phyloP scores from a whole-genome alignment of 306 rosid species.

The Adenanthera pavonina region DNA sequence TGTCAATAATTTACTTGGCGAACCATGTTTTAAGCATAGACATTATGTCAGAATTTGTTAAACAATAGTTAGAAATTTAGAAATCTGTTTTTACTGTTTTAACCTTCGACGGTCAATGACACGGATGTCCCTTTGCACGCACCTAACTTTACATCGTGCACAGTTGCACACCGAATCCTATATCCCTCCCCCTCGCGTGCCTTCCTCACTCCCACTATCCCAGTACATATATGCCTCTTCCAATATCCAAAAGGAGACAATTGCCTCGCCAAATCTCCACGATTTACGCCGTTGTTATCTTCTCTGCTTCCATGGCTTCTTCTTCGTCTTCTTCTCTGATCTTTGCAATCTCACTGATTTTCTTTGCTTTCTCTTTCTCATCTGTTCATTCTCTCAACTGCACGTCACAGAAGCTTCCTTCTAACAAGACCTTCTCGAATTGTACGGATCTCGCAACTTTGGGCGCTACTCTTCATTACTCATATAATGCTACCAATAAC shows the following conservation, averaged over 20 bases:
- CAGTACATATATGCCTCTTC: background rate
- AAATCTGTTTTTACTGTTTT: background rate
- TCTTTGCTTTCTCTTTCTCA: slow-evolving; percentile 36
- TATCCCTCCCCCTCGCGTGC: background rate
- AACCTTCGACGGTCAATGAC: background rate
- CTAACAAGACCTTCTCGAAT: slow-evolving; percentile 45
- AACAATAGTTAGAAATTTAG: background rate
- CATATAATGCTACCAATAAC: slow-evolving; percentile 58
- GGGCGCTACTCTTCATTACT: slow-evolving; percentile 59
- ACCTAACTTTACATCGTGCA: background rate
- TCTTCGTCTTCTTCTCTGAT: background rate
- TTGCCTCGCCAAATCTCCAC: background rate
- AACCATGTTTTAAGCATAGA: too few relatives aligned
- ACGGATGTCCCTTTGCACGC: background rate
- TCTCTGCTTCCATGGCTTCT: slow-evolving; percentile 41
- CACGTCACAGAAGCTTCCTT: slow-evolving; percentile 46
- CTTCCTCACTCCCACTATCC: background rate
- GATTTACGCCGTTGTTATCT: background rate
- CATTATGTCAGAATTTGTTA: too few relatives aligned
- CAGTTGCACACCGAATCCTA: background rate
- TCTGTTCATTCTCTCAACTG: slow-evolving; percentile 51
- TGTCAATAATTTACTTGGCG: too few relatives aligned
- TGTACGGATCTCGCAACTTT: slow-evolving; percentile 65
- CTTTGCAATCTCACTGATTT: slow-evolving; percentile 21
- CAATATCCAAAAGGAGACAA: background rate